Percentiles rank a stretch among this genome's conserved stretches.
Conservation (phyloP, 23 red algal genomes). For the Porphyridium purpureum region DNA sequence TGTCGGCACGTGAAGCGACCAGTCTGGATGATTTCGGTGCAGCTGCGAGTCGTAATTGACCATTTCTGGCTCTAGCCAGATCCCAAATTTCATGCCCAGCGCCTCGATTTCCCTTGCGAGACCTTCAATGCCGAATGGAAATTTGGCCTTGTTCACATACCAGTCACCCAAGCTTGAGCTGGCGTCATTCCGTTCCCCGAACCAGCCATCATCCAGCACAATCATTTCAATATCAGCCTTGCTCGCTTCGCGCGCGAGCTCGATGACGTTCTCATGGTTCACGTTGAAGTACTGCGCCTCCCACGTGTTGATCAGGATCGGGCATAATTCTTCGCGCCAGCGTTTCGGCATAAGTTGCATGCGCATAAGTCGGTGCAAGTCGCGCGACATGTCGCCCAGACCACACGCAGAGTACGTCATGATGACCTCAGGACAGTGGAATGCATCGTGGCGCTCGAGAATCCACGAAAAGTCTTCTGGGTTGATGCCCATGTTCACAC, state of each 20-base stretch:
- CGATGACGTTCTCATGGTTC: slow-evolving; percentile 71
- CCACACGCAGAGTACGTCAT: slow-evolving; percentile 58
- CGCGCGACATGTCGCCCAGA: slow-evolving; percentile 42
- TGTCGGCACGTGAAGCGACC: slow-evolving; percentile 72
- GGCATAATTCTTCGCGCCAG: slow-evolving; percentile 57
- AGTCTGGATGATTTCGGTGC: slow-evolving; percentile 65
- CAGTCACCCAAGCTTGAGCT: slow-evolving; percentile 75
- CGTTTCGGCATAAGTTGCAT: slow-evolving; percentile 62
- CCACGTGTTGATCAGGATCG: slow-evolving; percentile 91
- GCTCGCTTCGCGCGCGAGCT: slow-evolving; percentile 43
- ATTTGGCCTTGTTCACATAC: slow-evolving; percentile 73
- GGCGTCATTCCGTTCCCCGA: slow-evolving; percentile 74
- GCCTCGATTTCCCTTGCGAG: slow-evolving; percentile 45
- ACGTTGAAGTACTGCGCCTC: slow-evolving; percentile 90
- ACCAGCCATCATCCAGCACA: slow-evolving; percentile 96
- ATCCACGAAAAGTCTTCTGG: slow-evolving; percentile 83
- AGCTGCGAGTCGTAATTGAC: slow-evolving; percentile 78
- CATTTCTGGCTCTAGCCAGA: slow-evolving; percentile 98
- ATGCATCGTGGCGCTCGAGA: slow-evolving; percentile 49
- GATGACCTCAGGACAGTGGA: slow-evolving; percentile 70
- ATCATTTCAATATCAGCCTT: slow-evolving; percentile 71
- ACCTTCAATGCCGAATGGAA: slow-evolving; percentile 56
- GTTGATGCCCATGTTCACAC: slow-evolving; percentile 87
- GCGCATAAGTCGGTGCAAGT: slow-evolving; percentile 59
- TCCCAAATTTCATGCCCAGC: slow-evolving; percentile 72